Conservation (phyloP, 2,329 filamentous ascomycete genomes). For the Diaporthe longicolla region DNA sequence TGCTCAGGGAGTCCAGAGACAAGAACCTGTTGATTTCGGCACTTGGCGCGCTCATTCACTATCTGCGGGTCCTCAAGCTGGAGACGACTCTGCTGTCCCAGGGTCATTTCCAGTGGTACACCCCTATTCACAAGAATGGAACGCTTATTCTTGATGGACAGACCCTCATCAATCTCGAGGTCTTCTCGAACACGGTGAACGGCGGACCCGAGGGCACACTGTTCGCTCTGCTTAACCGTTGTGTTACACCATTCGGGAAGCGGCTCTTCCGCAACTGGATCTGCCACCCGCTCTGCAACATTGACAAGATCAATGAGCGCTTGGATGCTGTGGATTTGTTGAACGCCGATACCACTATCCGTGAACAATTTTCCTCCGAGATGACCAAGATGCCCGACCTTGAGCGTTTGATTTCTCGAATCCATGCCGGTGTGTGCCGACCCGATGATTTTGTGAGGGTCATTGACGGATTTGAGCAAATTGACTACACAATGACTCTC, state of each 20-base stretch:
- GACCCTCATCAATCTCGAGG: slow-evolving; percentile 96
- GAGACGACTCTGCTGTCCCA: slow-evolving; percentile 90
- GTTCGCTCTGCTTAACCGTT: slow-evolving; percentile 91
- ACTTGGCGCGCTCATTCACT: slow-evolving; percentile 89
- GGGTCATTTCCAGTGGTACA: slow-evolving; percentile 92
- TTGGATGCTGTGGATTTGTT: slow-evolving; percentile 94
- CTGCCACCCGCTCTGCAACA: slow-evolving; percentile 92
- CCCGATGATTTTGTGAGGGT: slow-evolving; percentile 94
- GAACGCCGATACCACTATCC: slow-evolving; percentile 84
- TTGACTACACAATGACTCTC: slow-evolving; percentile 91
- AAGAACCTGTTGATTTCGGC: slow-evolving; percentile 92
- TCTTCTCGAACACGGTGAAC: slow-evolving; percentile 94
- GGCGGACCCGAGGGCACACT: slow-evolving; percentile 88
- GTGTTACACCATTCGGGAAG: slow-evolving; percentile 97
- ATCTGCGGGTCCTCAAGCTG: slow-evolving; percentile 88
- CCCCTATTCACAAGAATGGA: slow-evolving; percentile 90
- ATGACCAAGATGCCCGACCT: slow-evolving; percentile 94
- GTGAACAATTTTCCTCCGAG: slow-evolving; percentile 89
- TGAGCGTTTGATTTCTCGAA: slow-evolving; percentile 91
- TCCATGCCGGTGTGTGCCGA: slow-evolving; percentile 92
- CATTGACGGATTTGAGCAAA: slow-evolving; percentile 96
- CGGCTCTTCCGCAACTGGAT: slow-evolving; percentile 97
- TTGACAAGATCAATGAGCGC: slow-evolving; percentile 89
- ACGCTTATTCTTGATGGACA: slow-evolving; percentile 95
- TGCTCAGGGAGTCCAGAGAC: slow-evolving; percentile 78